Evolutionary conservation across 179 eudicot genomes (phyloP).

Genomic region (Spinacia oleracea): DNA sequence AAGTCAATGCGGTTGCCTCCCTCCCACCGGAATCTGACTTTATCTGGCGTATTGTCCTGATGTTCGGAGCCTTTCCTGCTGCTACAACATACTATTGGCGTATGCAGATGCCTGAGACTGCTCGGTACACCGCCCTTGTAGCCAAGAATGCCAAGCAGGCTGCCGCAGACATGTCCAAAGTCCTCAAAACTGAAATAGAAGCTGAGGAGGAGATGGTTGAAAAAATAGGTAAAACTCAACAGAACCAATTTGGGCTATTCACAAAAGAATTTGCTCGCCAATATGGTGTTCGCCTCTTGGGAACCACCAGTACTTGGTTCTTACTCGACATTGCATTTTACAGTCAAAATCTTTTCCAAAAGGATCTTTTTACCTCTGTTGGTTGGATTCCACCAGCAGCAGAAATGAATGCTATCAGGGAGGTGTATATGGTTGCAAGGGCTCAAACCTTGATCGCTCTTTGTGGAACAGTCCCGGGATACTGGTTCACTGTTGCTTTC

Average conservation of each 20-base stretch:
- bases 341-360: constrained; percentile 24
- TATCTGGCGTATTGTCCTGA: constrained; percentile 16
- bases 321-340: constrained; percentile 21
- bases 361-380: constrained; percentile 11
- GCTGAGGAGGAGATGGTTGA: not conserved
- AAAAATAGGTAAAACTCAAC: not conserved
- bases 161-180: constrained; percentile 18
- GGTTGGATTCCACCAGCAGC: constrained; percentile 16
- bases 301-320: constrained; percentile 22
- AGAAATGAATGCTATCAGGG: constrained; percentile 5
- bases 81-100: constrained; percentile 19
- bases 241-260: constrained; percentile 2
- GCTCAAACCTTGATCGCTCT: constrained; percentile 33
- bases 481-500: constrained; percentile 41
- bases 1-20: not conserved
- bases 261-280: not conserved
- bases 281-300: constrained; percentile 8
- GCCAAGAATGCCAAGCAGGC: constrained; percentile 22
- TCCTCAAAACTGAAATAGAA: not conserved
- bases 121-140: constrained; percentile 21
- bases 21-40: not conserved
- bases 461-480: constrained; percentile 44
- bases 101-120: constrained; percentile 28
- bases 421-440: constrained; percentile 17
- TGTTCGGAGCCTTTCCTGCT: constrained; percentile 18